phyloP scores from a whole-genome alignment of 129 eudicot genomes.

The Flaveria robusta region DNA sequence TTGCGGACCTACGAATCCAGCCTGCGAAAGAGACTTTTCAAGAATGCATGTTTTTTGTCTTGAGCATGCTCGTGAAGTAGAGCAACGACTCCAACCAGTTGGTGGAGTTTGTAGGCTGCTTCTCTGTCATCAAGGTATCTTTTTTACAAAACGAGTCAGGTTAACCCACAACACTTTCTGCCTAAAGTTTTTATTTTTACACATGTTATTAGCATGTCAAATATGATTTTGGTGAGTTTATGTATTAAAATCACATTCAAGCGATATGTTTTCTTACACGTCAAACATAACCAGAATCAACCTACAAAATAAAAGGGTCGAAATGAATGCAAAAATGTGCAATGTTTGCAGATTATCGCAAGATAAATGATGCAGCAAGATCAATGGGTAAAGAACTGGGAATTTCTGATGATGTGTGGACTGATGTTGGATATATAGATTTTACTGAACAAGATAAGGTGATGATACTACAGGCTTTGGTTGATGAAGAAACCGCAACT shows the following conservation, averaged over 20 bases:
- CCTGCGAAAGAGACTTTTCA: constrained; percentile 39
- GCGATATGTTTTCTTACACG: too few species aligned
- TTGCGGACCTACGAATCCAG: not conserved
- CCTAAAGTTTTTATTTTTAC: too few species aligned
- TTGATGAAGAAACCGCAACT: constrained; percentile 65
- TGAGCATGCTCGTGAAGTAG: constrained; percentile 79
- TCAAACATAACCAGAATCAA: not conserved
- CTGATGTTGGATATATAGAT: constrained; percentile 49
- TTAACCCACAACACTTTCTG: not conserved
- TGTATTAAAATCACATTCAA: too few species aligned
- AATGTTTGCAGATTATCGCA: constrained; percentile 69
- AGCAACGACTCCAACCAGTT: constrained; percentile 55
- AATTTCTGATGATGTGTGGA: constrained; percentile 42
- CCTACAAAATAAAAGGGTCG: not conserved
- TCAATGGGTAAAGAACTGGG: constrained; percentile 68
- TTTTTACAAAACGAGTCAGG: too few species aligned
- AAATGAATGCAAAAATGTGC: not conserved
- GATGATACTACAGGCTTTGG: constrained; percentile 58
- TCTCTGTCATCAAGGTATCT: constrained; percentile 86
- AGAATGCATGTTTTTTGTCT: constrained; percentile 93
- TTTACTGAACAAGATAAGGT: constrained; percentile 56
- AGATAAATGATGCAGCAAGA: constrained; percentile 63
- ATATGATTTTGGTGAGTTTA: too few species aligned
- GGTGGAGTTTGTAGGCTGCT: constrained; percentile 81
- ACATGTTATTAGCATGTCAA: too few species aligned